Percentiles rank a stretch among this genome's conserved stretches.
Evolutionary conservation across 2,329 filamentous ascomycete species (phyloP).

Genomic region (Colletotrichum tanaceti): DNA sequence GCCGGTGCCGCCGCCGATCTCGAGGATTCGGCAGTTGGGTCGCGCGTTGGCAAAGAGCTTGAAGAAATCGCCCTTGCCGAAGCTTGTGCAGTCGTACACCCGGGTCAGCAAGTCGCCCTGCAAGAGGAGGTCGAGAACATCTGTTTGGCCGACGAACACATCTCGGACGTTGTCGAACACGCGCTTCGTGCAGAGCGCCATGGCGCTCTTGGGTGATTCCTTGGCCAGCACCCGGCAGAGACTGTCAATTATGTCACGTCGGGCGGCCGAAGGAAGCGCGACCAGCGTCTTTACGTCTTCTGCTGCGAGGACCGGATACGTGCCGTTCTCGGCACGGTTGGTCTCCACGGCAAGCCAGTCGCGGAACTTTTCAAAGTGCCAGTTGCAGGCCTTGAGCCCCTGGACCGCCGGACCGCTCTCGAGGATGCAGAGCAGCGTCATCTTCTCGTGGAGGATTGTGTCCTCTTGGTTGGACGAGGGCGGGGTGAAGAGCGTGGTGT

Average conservation of each 20-base stretch:
- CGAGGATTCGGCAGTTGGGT: conserved; percentile 50
- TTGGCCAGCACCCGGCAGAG: too few species aligned
- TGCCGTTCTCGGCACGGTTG: too few species aligned
- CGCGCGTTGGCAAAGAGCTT: conserved; percentile 44
- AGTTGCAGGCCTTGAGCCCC: too few species aligned
- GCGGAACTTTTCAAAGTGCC: too few species aligned
- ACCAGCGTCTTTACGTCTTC: too few species aligned
- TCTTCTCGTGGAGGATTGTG: background rate
- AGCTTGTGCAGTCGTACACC: conserved; percentile 12
- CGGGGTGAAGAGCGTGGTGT: too few species aligned
- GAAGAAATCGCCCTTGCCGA: conserved; percentile 13
- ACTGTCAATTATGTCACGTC: background rate
- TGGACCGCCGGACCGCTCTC: background rate
- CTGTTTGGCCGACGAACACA: conserved; percentile 44
- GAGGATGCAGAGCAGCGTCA: conserved; percentile 13
- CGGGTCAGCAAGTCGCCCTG: conserved; percentile 40
- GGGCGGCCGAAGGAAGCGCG: background rate
- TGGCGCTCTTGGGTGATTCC: too few species aligned
- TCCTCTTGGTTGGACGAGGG: too few species aligned
- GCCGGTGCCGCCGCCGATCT: conserved; percentile 35
- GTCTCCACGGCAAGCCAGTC: too few species aligned
- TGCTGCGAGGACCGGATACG: too few species aligned
- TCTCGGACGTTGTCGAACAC: conserved; percentile 33
- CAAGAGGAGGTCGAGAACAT: conserved; percentile 49
- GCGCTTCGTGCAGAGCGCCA: background rate